Conservation (phyloP, 2,329 filamentous ascomycete genomes). For the Sporothrix pallida region DNA sequence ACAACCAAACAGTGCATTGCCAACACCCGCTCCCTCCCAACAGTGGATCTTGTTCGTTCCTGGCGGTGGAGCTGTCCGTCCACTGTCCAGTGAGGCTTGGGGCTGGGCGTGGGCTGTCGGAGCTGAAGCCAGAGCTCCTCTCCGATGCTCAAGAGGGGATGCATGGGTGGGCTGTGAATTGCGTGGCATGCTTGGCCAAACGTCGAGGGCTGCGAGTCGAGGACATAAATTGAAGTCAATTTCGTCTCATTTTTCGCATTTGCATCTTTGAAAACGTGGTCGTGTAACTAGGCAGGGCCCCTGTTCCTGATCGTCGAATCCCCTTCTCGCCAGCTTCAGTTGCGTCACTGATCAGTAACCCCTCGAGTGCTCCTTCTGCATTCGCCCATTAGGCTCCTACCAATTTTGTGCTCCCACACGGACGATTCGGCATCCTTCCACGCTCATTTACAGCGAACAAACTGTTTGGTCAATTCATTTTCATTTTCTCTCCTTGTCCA, state of each 20-base stretch:
- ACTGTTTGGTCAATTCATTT: no score
- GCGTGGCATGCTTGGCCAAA: constrained; percentile 1
- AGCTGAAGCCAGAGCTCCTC: neutral
- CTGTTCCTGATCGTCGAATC: neutral
- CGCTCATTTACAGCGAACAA: no score
- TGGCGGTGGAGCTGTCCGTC: neutral
- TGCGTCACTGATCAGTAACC: neutral
- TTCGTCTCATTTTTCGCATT: neutral
- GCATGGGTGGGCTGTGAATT: constrained; percentile 15
- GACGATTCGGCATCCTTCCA: no score
- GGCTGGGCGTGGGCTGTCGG: neutral
- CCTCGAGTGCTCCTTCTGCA: neutral
- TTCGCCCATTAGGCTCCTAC: neutral
- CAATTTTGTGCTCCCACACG: neutral
- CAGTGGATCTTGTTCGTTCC: neutral
- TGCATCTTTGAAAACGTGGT: neutral
- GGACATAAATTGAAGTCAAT: neutral
- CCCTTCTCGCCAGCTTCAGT: neutral
- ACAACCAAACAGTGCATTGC: neutral
- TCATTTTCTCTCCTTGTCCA: no score
- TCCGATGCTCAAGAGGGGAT: neutral
- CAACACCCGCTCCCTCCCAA: neutral
- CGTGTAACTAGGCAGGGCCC: neutral
- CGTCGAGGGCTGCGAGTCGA: neutral
- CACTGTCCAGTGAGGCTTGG: constrained; percentile 21